Evolutionary conservation across 148 eudicot species (phyloP).

Genomic region (Fagopyrum homotropicum): DNA sequence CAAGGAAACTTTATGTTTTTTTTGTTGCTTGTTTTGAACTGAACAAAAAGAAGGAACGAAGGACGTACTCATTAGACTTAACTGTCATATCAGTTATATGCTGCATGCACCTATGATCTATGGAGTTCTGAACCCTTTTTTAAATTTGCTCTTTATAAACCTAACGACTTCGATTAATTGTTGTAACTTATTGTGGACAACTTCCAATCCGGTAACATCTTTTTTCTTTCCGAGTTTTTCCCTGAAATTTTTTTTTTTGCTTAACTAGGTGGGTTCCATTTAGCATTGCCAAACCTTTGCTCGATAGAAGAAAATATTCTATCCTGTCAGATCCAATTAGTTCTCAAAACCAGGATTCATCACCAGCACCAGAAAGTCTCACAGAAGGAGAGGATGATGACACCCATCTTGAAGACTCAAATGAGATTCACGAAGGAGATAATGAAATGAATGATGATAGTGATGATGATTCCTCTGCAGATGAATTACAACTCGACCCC

Average conservation of each 20-base stretch:
- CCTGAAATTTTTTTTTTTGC: conserved; percentile 6
- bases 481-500: conserved; percentile 43
- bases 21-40: background rate
- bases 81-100: too few species aligned
- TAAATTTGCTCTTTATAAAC: background rate
- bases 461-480: conserved; percentile 58
- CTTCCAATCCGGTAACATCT: background rate
- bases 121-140: too few species aligned
- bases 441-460: conserved; percentile 38
- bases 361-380: conserved; percentile 22
- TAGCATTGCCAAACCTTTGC: conserved; percentile 54
- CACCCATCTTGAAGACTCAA: conserved; percentile 32
- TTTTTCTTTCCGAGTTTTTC: conserved; percentile 3
- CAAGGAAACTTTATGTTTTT: background rate
- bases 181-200: background rate
- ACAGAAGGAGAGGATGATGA: conserved; percentile 44
- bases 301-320: conserved; percentile 57
- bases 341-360: conserved; percentile 29
- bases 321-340: conserved; percentile 55
- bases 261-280: conserved; percentile 70
- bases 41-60: background rate
- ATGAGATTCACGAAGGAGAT: conserved; percentile 49
- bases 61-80: background rate
- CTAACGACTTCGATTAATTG: background rate
- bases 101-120: background rate